These are phyloP conservation scores for Talaromyces verruculosus DNA, from an alignment of 2,329 filamentous ascomycete genomes.

Conservation along the genomic window DNA sequence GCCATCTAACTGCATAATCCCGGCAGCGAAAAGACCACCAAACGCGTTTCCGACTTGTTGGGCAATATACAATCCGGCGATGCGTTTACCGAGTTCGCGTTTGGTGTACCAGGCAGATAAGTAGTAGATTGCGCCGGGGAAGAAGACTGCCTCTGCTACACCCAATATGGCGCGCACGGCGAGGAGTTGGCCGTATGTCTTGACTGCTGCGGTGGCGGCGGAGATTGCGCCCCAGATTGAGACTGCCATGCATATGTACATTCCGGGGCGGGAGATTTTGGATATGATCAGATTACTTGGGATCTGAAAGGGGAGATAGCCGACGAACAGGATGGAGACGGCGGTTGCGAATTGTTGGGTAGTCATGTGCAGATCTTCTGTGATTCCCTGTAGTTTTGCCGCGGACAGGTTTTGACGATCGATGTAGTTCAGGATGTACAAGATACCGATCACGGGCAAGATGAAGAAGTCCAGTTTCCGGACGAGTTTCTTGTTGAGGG, in stretches of 20 bases:
- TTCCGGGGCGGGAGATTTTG: slow-evolving; percentile 5
- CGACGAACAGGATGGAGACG: slow-evolving; percentile 18
- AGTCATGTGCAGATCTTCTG: slow-evolving; percentile 7
- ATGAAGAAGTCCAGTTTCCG: slow-evolving; percentile 10
- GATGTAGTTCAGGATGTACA: slow-evolving; percentile 16
- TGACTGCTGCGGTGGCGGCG: slow-evolving; percentile 2
- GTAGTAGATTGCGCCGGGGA: slow-evolving; percentile 64
- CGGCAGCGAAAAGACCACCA: slow-evolving; percentile 42
- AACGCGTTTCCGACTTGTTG: slow-evolving; percentile 46
- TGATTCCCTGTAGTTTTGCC: slow-evolving; percentile 12
- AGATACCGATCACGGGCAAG: not conserved
- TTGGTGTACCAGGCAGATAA: slow-evolving; percentile 67
- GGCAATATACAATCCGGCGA: slow-evolving; percentile 46
- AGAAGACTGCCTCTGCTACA: slow-evolving; percentile 64
- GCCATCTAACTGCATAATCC: slow-evolving; percentile 35
- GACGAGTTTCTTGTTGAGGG: slow-evolving; percentile 25
- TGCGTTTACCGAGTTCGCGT: slow-evolving; percentile 24
- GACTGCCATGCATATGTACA: slow-evolving; percentile 8
- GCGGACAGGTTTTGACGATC: slow-evolving; percentile 13
- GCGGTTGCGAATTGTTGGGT: slow-evolving; percentile 10
- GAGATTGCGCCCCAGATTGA: slow-evolving; percentile 15
- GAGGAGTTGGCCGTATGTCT: slow-evolving; percentile 4
- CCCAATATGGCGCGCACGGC: slow-evolving; percentile 53
- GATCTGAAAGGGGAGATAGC: slow-evolving; percentile 15
- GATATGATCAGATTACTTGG: slow-evolving; percentile 19